Percentiles rank a stretch among this genome's conserved stretches.
phyloP scores from a whole-genome alignment of 2,329 filamentous ascomycete species.

The Colletotrichum sp. region DNA sequence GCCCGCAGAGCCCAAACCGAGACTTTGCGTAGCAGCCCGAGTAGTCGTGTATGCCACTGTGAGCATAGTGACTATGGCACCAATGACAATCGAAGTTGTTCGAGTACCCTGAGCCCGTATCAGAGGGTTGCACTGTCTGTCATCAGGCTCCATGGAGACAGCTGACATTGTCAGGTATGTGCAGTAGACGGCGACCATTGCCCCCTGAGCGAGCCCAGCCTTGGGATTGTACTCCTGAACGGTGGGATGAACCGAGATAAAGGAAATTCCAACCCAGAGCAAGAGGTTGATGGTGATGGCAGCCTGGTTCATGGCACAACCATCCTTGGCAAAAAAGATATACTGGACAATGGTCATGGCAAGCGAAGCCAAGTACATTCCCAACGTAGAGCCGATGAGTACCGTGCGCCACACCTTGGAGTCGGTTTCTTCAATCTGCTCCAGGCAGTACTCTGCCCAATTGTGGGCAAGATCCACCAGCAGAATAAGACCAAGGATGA shows the following conservation, averaged over 20 bases:
- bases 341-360: slow-evolving; percentile 98
- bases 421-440: slow-evolving; percentile 89
- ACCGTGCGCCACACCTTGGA: slow-evolving; percentile 84
- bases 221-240: slow-evolving; percentile 93
- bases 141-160: slow-evolving; percentile 96
- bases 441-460: slow-evolving; percentile 95
- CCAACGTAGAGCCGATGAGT: slow-evolving; percentile 87
- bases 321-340: slow-evolving; percentile 84
- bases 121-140: slow-evolving; percentile 92
- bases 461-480: slow-evolving; percentile 94
- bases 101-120: slow-evolving; percentile 85
- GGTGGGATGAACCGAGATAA: slow-evolving; percentile 85
- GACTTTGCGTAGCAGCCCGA: slow-evolving; percentile 88
- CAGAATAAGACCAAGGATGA: slow-evolving; percentile 89
- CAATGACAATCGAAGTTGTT: slow-evolving; percentile 88
- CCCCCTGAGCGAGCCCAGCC: slow-evolving; percentile 93
- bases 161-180: slow-evolving; percentile 98
- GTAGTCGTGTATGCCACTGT: slow-evolving; percentile 98
- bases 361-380: slow-evolving; percentile 91
- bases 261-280: slow-evolving; percentile 79
- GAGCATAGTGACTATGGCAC: slow-evolving; percentile 93
- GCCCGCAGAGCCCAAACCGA: slow-evolving; percentile 68
- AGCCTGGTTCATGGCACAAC: slow-evolving; percentile 95
- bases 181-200: slow-evolving; percentile 97
- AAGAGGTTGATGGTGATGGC: slow-evolving; percentile 94